Percentiles rank a stretch among this genome's conserved stretches.
These are phyloP conservation scores for Phylloporus gajari DNA, from an alignment of 1,284 basidiomycete genomes.

Conservation along the genomic window DNA sequence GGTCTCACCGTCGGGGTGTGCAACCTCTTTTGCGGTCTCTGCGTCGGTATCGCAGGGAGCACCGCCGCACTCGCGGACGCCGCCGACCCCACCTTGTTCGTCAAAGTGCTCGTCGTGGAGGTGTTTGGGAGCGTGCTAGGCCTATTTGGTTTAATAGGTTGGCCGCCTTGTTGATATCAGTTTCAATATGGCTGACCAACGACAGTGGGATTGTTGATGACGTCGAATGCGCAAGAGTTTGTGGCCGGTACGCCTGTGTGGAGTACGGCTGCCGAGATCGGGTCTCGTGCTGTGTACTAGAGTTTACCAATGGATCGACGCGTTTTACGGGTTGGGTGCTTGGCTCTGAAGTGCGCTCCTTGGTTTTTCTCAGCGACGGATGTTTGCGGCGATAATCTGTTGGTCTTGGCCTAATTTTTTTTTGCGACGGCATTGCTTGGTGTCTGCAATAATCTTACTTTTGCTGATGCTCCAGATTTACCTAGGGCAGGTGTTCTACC, in stretches of 20 bases:
- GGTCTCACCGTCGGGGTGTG: conserved; percentile 90
- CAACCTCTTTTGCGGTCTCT: conserved; percentile 93
- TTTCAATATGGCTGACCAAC: background rate
- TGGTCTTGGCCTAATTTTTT: too few species aligned
- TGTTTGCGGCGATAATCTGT: too few species aligned
- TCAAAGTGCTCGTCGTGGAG: conserved; percentile 94
- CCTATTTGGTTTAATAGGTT: conserved; percentile 90
- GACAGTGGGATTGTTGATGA: conserved; percentile 77
- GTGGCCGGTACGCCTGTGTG: conserved; percentile 46
- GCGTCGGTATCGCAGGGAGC: conserved; percentile 91
- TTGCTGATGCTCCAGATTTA: background rate
- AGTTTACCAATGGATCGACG: background rate
- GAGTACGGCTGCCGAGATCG: conserved; percentile 27
- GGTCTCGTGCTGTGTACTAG: conserved; percentile 40
- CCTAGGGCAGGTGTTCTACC: too few species aligned
- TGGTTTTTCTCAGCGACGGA: background rate
- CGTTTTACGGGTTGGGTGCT: background rate
- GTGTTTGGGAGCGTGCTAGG: conserved; percentile 95
- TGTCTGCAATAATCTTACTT: too few species aligned
- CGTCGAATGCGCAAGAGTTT: conserved; percentile 67
- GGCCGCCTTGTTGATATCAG: conserved; percentile 42
- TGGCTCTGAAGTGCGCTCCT: background rate
- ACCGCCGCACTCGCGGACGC: conserved; percentile 94
- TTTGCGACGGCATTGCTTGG: too few species aligned
- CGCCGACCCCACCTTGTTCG: conserved; percentile 90